Evolutionary conservation across 176 grass and related monocot genomes (phyloP), one percentile per base, ranked within the genome.

Genomic region (Eragrostis curvula): DNA sequence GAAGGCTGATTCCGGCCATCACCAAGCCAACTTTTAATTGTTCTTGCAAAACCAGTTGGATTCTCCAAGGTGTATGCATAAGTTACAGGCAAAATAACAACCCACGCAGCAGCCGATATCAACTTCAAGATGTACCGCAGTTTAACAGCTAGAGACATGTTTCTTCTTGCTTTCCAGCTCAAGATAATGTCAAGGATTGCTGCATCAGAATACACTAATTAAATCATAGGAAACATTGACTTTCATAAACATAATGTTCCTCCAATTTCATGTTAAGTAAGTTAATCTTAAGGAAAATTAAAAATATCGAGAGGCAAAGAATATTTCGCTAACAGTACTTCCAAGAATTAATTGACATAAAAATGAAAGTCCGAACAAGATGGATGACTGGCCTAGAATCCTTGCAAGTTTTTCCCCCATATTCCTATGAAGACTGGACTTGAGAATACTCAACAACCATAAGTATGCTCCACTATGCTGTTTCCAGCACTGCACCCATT

Each of bases 131-230:
- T 94, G 67, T 89, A 98, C 46, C 92, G 89, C 79, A 98, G 77
- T 85, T 98, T 98, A 73, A 89, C 90, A 62, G 86, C 78, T 81
- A 94, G 84, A 79, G 95, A 95, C 95, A 98, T 98, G 85, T 87
- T 98, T 78, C 75, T 98, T 81, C 95, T 91, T 77, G 95, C 95
- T 92, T 98, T 98, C 95, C 92, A 98, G 82, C 92, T 82, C 51
- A 98, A 90, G 48, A 95, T 83, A 75, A 86, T 81, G 55, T 98
- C 95, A 57, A 98, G 75, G 68, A 93, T 86, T 66, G 95, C 95
- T 97, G 90, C 83, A 91, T 60, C 12, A 68, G 40, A 81, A 89
- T 36, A 49, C 43, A 70, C 8, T 60, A 53, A 29, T 36, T 75
- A 76, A 30, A 82, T 21, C 1, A 79, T 27, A 29, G 25, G 25